Evolutionary conservation across 192 early-diverging fungal species (phyloP).

Genomic region (Spizellomyces punctatus): DNA sequence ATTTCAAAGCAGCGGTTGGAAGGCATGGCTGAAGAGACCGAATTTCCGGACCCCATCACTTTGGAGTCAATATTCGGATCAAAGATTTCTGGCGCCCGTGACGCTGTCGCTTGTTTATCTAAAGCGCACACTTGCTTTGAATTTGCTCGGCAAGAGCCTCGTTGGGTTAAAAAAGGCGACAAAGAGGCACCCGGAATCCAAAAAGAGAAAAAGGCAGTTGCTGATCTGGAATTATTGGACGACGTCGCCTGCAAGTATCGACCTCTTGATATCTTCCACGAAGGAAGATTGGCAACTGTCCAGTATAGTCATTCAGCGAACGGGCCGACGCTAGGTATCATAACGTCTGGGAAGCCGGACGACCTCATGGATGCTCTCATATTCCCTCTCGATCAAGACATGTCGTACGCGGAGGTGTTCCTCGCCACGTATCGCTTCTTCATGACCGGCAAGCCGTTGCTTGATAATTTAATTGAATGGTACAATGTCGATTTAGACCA

Average conservation of each 20-base stretch:
- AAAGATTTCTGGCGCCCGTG: not conserved
- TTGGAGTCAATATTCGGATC: constrained; percentile 26
- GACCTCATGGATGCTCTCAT: constrained; percentile 52
- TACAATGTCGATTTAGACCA: constrained; percentile 56
- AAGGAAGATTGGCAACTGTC: constrained; percentile 33
- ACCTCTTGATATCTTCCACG: constrained; percentile 28
- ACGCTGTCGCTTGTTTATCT: constrained; percentile 37
- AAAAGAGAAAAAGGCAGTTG: not conserved
- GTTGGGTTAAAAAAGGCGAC: constrained; percentile 26
- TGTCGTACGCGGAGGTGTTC: constrained; percentile 58
- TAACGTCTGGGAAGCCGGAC: constrained; percentile 35
- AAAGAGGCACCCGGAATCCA: constrained; percentile 20
- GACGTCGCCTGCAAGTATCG: constrained; percentile 24
- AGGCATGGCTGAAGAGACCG: constrained; percentile 11
- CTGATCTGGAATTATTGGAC: constrained; percentile 9
- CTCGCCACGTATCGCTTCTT: constrained; percentile 57
- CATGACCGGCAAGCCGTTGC: constrained; percentile 35
- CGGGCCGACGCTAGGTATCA: constrained; percentile 20
- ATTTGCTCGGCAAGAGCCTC: constrained; percentile 21
- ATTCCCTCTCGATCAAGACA: constrained; percentile 55
- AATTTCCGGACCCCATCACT: constrained; percentile 26
- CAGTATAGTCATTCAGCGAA: constrained; percentile 19
- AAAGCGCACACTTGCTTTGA: constrained; percentile 39
- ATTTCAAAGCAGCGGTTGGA: constrained; percentile 15
- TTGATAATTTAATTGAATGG: constrained; percentile 55